Percentiles rank a stretch among this genome's conserved stretches.
Conservation (phyloP, 495 filamentous ascomycete species). For the Neurospora sp. region DNA sequence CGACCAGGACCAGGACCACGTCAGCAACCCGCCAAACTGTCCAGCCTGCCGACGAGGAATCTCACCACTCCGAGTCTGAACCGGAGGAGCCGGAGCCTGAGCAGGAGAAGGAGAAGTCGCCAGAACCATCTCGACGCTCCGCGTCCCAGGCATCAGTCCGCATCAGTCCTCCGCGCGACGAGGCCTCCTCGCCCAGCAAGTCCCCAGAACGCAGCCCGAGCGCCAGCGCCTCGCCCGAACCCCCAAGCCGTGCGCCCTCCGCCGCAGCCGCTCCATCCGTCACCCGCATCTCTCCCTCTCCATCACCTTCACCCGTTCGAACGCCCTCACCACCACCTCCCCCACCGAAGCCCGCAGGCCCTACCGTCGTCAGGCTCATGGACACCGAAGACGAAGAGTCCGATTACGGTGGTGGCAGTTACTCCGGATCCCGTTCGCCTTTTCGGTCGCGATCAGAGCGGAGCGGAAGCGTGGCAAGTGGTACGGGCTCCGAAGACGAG, state of each 20-base stretch:
- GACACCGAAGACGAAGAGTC: slow-evolving; percentile 14
- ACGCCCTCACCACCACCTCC: background rate
- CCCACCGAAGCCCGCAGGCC: slow-evolving; percentile 8
- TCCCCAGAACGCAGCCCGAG: background rate
- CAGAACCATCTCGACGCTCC: background rate
- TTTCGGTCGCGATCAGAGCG: background rate
- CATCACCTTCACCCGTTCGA: background rate
- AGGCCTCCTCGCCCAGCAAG: background rate
- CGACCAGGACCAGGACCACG: slow-evolving; percentile 1
- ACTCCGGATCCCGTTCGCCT: background rate
- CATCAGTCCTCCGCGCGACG: background rate
- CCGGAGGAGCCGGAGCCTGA: background rate
- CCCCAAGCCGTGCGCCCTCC: background rate
- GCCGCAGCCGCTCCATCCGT: background rate
- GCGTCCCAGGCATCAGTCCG: background rate
- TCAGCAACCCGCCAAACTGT: background rate
- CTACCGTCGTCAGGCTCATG: slow-evolving; percentile 20
- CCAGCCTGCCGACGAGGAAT: background rate
- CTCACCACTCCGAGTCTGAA: background rate
- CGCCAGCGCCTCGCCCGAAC: background rate
- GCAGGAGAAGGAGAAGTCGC: background rate
- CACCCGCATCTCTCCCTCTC: background rate
- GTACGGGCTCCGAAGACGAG: background rate
- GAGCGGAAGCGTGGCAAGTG: background rate
- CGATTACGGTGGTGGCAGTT: background rate